A percentile compares a stretch with the other conserved stretches of the same genome.
phyloP scores from a whole-genome alignment of 345 rosid species.

The Raphanus sativus region DNA sequence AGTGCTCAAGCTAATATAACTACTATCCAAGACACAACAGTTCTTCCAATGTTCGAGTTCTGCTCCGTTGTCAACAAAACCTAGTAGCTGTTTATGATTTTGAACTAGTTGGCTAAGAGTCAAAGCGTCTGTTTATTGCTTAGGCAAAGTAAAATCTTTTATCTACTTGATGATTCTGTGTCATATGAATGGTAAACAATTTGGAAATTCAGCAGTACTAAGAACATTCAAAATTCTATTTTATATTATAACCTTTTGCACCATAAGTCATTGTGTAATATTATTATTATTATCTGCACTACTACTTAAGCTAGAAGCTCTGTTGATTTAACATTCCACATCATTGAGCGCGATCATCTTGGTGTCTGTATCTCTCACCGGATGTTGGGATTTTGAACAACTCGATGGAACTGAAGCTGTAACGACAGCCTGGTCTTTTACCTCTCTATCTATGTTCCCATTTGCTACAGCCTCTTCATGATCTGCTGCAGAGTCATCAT shows the following conservation, averaged over 20 bases:
- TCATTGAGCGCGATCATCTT: constrained; percentile 28
- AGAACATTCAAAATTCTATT: not conserved
- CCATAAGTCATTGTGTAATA: constrained; percentile 13
- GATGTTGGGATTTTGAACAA: constrained; percentile 5
- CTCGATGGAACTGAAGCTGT: not conserved
- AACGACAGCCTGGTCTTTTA: not conserved
- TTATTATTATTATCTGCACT: constrained; percentile 6
- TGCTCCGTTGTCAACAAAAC: not conserved
- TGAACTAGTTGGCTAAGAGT: no score
- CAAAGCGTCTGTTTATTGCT: not conserved
- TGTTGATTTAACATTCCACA: constrained; percentile 7
- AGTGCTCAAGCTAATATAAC: not conserved
- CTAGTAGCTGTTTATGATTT: not conserved
- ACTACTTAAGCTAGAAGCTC: constrained; percentile 15
- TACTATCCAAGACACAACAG: not conserved
- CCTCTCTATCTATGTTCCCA: constrained; percentile 15
- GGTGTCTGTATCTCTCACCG: constrained; percentile 6
- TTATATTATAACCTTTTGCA: not conserved
- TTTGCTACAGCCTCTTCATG: constrained; percentile 13
- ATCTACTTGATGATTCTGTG: no score
- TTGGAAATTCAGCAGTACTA: not conserved
- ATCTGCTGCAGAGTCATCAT: constrained; percentile 4
- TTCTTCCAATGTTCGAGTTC: not conserved
- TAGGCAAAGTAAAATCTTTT: no score
- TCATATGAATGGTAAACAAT: constrained; percentile 15